Conservation (phyloP, 2,329 filamentous ascomycete genomes). For the Cordyceps javanica region DNA sequence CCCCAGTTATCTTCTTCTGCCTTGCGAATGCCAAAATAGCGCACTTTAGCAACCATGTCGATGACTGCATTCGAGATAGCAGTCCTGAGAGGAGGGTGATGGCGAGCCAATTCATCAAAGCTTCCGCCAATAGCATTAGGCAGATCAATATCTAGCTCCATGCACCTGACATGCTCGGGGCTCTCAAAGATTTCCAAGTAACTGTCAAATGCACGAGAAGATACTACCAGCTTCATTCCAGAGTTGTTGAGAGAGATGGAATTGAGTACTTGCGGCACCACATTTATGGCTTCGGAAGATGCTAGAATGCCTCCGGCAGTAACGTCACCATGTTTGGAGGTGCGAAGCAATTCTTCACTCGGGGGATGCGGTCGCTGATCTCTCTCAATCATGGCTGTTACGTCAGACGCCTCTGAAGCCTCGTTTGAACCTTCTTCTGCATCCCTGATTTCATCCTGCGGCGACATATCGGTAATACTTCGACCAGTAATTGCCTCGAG, state of each 20-base stretch:
- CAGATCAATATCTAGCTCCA: slow-evolving; percentile 66
- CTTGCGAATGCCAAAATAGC: slow-evolving; percentile 64
- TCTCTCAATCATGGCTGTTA: slow-evolving; percentile 29
- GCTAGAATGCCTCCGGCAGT: slow-evolving; percentile 71
- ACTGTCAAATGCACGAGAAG: slow-evolving; percentile 73
- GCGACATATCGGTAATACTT: slow-evolving; percentile 28
- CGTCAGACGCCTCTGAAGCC: slow-evolving; percentile 34
- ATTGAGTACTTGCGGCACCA: slow-evolving; percentile 81
- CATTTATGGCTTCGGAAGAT: slow-evolving; percentile 81
- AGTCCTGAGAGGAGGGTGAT: slow-evolving; percentile 78
- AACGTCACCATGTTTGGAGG: slow-evolving; percentile 31
- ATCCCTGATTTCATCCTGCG: neutral
- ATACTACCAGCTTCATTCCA: slow-evolving; percentile 81
- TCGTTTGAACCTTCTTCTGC: slow-evolving; percentile 29
- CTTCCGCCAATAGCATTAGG: slow-evolving; percentile 69
- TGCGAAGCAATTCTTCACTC: slow-evolving; percentile 41
- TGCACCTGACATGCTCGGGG: slow-evolving; percentile 75
- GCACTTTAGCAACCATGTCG: slow-evolving; percentile 80
- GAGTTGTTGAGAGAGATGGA: slow-evolving; percentile 87
- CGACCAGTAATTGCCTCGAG: slow-evolving; percentile 70
- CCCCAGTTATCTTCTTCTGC: slow-evolving; percentile 66
- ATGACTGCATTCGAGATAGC: slow-evolving; percentile 80
- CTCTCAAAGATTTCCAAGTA: slow-evolving; percentile 98
- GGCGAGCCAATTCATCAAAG: slow-evolving; percentile 91
- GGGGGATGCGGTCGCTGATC: slow-evolving; percentile 47